These are phyloP conservation scores for Saccharomyces eubayanus DNA, from an alignment of 805 yeast species.

Conservation along the genomic window DNA sequence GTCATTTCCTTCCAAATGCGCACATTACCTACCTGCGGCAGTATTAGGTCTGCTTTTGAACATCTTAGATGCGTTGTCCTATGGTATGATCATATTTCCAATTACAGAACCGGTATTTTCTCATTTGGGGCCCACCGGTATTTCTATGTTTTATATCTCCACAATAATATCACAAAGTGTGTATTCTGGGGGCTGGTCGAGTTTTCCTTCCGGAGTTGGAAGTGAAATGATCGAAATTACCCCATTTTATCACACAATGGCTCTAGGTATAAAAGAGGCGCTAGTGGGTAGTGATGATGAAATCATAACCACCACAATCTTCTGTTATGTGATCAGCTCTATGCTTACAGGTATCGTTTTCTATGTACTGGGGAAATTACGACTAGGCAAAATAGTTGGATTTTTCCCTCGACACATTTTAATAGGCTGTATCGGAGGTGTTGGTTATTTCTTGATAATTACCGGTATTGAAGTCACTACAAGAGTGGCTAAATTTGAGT, in stretches of 20 bases:
- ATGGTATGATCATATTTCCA: conserved; percentile 97
- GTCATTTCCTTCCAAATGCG: conserved; percentile 3
- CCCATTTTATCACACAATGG: conserved; percentile 96
- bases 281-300: conserved; percentile 42
- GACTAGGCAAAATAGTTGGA: conserved; percentile 79
- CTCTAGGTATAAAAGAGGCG: conserved; percentile 49
- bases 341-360: conserved; percentile 82
- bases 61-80: conserved; percentile 85
- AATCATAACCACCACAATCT: conserved; percentile 75
- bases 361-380: conserved; percentile 64
- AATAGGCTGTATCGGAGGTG: conserved; percentile 98
- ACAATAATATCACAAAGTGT: conserved; percentile 85
- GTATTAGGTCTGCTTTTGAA: conserved; percentile 77
- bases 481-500: conserved; percentile 61
- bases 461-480: conserved; percentile 93
- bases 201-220: conserved; percentile 85
- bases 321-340: conserved; percentile 76
- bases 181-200: conserved; percentile 84
- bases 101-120: conserved; percentile 72
- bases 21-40: conserved; percentile 58
- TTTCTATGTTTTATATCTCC: conserved; percentile 89
- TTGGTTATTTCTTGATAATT: conserved; percentile 81
- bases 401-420: conserved; percentile 94
- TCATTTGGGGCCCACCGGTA: conserved; percentile 75
- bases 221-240: conserved; percentile 99